These are phyloP conservation scores for Starmerella powellii DNA, from an alignment of 805 yeast genomes.

Conservation along the genomic window DNA sequence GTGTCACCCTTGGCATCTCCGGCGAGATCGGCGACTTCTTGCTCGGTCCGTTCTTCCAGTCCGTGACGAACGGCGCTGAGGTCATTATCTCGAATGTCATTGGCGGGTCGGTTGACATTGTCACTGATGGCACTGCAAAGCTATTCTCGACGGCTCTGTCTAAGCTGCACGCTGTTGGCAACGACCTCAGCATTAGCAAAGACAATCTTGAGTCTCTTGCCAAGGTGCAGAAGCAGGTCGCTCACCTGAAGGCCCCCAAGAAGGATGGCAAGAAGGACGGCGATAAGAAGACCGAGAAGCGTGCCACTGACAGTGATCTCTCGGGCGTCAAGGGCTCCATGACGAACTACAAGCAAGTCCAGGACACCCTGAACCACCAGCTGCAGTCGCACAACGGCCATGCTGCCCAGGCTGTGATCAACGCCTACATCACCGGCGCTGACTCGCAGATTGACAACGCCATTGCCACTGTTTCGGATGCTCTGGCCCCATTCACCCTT, in stretches of 20 bases:
- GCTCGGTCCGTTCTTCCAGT: constrained; percentile 25
- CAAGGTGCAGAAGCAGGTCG: constrained; percentile 18
- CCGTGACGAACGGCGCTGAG: constrained; percentile 28
- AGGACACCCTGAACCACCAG: constrained; percentile 21
- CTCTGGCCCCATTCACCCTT: constrained; percentile 11
- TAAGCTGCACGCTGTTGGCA: constrained; percentile 20
- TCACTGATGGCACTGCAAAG: constrained; percentile 24
- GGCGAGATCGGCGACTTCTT: constrained; percentile 22
- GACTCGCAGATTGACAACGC: constrained; percentile 30
- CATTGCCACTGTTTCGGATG: constrained; percentile 20
- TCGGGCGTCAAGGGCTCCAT: constrained; percentile 20
- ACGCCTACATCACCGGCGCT: constrained; percentile 26
- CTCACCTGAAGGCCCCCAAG: constrained; percentile 6
- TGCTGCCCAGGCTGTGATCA: constrained; percentile 22
- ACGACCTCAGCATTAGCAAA: constrained; percentile 12
- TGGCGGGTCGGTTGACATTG: constrained; percentile 23
- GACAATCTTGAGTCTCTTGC: constrained; percentile 7
- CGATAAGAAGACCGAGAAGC: constrained; percentile 7
- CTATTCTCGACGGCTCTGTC: constrained; percentile 17
- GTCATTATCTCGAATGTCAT: constrained; percentile 23
- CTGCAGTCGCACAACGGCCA: constrained; percentile 20
- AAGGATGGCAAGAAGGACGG: constrained; percentile 1
- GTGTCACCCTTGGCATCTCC: constrained; percentile 23
- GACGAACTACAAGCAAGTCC: constrained; percentile 19
- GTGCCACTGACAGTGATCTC: constrained; percentile 14